A percentile compares a stretch with the other conserved stretches of the same genome.
These are phyloP conservation scores for Kwoniella europaea DNA, from an alignment of 768 basidiomycete species.

Conservation along the genomic window DNA sequence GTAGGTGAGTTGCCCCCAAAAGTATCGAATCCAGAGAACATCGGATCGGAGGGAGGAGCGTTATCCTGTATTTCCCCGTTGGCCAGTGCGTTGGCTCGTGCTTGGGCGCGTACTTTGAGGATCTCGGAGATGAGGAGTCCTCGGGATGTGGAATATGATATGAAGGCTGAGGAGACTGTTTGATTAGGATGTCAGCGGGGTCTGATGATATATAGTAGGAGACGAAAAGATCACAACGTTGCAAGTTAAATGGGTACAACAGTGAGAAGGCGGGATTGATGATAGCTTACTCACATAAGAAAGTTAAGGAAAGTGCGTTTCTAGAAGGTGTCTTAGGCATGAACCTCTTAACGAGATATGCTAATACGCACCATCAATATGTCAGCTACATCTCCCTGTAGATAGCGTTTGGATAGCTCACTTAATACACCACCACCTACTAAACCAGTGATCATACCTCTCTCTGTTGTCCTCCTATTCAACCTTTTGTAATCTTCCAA, in stretches of 20 bases:
- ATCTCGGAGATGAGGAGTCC: slow-evolving; percentile 26
- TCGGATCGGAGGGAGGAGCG: slow-evolving; percentile 14
- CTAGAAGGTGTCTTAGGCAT: slow-evolving; percentile 29
- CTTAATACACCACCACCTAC: slow-evolving; percentile 31
- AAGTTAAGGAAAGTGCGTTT: slow-evolving; percentile 30
- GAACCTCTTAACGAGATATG: slow-evolving; percentile 26
- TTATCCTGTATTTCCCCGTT: slow-evolving; percentile 21
- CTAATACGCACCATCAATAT: background rate
- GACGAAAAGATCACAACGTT: too few relatives aligned
- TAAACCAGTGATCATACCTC: slow-evolving; percentile 31
- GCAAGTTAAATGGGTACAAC: background rate
- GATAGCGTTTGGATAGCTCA: background rate
- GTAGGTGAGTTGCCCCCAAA: slow-evolving; percentile 9
- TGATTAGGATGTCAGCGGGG: background rate
- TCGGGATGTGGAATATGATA: slow-evolving; percentile 27
- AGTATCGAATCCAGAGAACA: background rate
- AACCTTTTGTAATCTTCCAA: slow-evolving; percentile 33
- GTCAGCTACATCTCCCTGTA: background rate
- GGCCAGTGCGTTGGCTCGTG: slow-evolving; percentile 5
- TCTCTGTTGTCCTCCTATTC: slow-evolving; percentile 26
- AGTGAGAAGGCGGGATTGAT: background rate
- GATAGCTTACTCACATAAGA: slow-evolving; percentile 22
- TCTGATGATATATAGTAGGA: background rate
- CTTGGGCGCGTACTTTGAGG: slow-evolving; percentile 18
- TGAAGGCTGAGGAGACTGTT: slow-evolving; percentile 36